phyloP scores from a whole-genome alignment of 1,284 basidiomycete genomes.

The Volvariella volvacea region DNA sequence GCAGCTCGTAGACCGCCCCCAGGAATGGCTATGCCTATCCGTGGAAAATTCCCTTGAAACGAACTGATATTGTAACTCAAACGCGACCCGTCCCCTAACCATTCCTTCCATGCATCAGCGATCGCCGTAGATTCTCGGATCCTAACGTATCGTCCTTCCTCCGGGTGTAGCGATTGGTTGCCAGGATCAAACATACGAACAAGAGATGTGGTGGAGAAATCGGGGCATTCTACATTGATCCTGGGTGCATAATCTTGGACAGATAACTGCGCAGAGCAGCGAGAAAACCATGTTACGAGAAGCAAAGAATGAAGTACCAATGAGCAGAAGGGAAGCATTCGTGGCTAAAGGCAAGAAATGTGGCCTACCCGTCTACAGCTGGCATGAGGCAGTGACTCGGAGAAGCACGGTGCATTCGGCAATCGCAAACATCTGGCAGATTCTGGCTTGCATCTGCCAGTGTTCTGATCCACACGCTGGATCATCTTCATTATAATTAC shows the following conservation, averaged over 20 bases:
- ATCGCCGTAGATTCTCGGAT: constrained; percentile 34
- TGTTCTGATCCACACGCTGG: too few species aligned
- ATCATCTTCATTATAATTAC: too few species aligned
- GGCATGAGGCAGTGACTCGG: too few species aligned
- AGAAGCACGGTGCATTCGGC: too few species aligned
- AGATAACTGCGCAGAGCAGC: constrained; percentile 15
- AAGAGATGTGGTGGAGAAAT: constrained; percentile 35
- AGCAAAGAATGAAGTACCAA: background rate
- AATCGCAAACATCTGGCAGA: too few species aligned
- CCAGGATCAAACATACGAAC: constrained; percentile 45
- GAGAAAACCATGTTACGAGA: background rate
- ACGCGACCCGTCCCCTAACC: constrained; percentile 46
- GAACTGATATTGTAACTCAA: constrained; percentile 44
- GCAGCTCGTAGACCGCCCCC: constrained; percentile 57
- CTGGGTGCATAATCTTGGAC: constrained; percentile 47
- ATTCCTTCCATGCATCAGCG: constrained; percentile 47
- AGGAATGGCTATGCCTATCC: constrained; percentile 50
- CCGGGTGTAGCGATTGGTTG: constrained; percentile 43
- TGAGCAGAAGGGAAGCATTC: too few species aligned
- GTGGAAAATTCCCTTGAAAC: constrained; percentile 37
- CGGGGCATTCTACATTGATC: constrained; percentile 42
- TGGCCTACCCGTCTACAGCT: too few species aligned
- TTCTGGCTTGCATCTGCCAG: too few species aligned
- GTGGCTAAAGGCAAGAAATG: too few species aligned
- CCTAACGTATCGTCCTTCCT: constrained; percentile 40